Conservation (phyloP, 1,139 yeast species). For the Yarrowia galli region DNA sequence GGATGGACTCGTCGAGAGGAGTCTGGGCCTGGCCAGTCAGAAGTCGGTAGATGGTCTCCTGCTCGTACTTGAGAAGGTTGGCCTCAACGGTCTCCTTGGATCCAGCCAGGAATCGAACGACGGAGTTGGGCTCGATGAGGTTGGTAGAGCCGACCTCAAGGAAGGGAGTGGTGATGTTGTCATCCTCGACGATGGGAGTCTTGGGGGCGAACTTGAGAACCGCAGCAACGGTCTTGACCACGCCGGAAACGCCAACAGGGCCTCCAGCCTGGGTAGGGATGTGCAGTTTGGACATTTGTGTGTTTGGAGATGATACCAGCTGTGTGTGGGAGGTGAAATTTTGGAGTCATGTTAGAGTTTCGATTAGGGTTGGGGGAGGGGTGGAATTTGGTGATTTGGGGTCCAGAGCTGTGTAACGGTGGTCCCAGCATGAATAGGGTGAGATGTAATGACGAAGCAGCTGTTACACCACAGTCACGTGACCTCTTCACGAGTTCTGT, state of each 20-base stretch:
- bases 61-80: conserved; percentile 52
- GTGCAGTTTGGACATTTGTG: conserved; percentile 34
- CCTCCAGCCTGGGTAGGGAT: conserved; percentile 36
- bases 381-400: not conserved
- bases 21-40: conserved; percentile 44
- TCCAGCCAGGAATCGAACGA: conserved; percentile 68
- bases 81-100: conserved; percentile 43
- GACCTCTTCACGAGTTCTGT: too few species aligned
- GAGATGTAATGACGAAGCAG: too few species aligned
- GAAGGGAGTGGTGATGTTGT: conserved; percentile 60
- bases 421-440: not conserved
- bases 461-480: not conserved
- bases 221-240: conserved; percentile 38
- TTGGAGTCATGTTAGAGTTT: conserved; percentile 35
- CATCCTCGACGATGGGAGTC: conserved; percentile 19
- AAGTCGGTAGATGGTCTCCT: conserved; percentile 40
- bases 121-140: conserved; percentile 80
- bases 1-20: conserved; percentile 52
- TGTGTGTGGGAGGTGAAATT: conserved; percentile 23
- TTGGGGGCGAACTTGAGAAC: conserved; percentile 31
- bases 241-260: conserved; percentile 33
- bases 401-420: not conserved
- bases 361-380: conserved; percentile 29
- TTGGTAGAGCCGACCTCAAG: conserved; percentile 78
- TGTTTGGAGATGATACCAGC: conserved; percentile 6